Conservation (phyloP, 306 rosid species). For the Carpinus viminea region DNA sequence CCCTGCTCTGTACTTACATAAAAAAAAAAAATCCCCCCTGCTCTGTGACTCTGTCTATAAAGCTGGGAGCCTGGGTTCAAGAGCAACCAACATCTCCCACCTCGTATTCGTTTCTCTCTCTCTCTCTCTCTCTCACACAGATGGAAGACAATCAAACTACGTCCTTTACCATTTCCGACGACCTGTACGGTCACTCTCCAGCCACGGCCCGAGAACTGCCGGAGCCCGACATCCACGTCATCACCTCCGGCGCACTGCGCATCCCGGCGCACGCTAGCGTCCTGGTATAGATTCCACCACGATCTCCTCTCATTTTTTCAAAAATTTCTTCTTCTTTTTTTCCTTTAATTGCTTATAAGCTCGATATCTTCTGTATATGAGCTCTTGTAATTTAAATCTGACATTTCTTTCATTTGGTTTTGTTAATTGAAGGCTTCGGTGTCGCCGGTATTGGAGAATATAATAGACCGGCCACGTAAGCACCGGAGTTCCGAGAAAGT, state of each 20-base stretch:
- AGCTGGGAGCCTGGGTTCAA: background rate
- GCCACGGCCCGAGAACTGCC: conserved; percentile 40
- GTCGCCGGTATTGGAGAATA: conserved; percentile 77
- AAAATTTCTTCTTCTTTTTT: background rate
- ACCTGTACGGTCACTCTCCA: conserved; percentile 18
- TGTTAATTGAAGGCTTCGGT: conserved; percentile 46
- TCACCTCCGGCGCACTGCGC: conserved; percentile 64
- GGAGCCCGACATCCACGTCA: conserved; percentile 68
- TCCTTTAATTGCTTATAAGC: background rate
- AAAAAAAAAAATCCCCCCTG: background rate
- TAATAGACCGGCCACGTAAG: conserved; percentile 66
- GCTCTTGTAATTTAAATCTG: background rate
- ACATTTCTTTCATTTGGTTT: background rate
- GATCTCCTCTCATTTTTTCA: background rate
- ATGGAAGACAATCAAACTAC: conserved; percentile 24
- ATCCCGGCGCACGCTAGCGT: conserved; percentile 73
- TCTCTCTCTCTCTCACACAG: background rate
- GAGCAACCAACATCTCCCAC: background rate
- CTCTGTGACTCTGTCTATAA: conserved; percentile 19
- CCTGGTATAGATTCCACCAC: conserved; percentile 45
- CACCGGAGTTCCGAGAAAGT: conserved; percentile 57
- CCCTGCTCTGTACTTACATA: too few relatives aligned
- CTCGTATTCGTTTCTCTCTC: background rate
- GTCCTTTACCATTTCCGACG: background rate
- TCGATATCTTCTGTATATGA: background rate